Evolutionary conservation across 805 yeast species (phyloP).

Genomic region (Kuraishia borneana): DNA sequence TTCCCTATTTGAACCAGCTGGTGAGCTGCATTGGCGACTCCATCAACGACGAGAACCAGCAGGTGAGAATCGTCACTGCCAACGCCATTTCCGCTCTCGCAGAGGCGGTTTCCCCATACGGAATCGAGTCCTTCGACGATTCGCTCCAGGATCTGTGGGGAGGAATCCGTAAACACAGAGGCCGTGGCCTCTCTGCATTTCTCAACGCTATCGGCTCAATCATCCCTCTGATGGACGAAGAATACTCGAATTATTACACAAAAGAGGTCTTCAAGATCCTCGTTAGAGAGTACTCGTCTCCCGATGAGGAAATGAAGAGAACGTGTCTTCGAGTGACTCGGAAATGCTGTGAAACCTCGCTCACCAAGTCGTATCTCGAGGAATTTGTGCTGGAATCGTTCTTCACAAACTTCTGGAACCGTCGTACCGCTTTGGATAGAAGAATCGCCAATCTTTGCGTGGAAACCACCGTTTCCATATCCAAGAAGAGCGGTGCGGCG

Average conservation of each 20-base stretch:
- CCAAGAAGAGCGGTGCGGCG: conserved; percentile 55
- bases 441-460: conserved; percentile 50
- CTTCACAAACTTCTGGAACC: conserved; percentile 67
- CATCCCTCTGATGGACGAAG: conserved; percentile 80
- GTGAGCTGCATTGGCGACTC: conserved; percentile 50
- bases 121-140: conserved; percentile 76
- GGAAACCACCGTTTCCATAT: conserved; percentile 58
- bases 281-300: conserved; percentile 62
- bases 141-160: conserved; percentile 70
- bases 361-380: conserved; percentile 32
- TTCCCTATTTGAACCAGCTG: conserved; percentile 62
- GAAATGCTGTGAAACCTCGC: conserved; percentile 49
- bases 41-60: conserved; percentile 55
- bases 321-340: conserved; percentile 60
- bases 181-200: conserved; percentile 65
- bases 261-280: conserved; percentile 60
- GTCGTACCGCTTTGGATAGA: conserved; percentile 65
- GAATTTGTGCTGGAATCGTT: conserved; percentile 49
- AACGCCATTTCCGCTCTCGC: conserved; percentile 65
- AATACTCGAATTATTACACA: conserved; percentile 69
- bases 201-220: conserved; percentile 68
- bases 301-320: conserved; percentile 80
- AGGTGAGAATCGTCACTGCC: conserved; percentile 63
- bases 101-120: conserved; percentile 76
- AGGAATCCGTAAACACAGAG: conserved; percentile 69